Conservation (phyloP, 495 filamentous ascomycete species). For the Penicillium dipodomyicola region DNA sequence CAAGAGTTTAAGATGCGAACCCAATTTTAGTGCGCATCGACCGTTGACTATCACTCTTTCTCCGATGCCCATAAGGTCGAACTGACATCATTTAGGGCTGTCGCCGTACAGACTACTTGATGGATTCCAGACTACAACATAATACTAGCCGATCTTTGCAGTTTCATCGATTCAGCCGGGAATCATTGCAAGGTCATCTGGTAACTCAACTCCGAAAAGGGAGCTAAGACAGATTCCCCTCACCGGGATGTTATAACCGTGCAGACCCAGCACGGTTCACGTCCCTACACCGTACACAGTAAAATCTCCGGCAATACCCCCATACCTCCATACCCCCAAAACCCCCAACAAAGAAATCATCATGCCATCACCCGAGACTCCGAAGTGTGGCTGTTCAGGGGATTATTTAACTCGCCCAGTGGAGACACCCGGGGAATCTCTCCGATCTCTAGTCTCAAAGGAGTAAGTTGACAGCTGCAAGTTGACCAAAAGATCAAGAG, state of each 20-base stretch:
- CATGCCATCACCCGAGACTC: neutral
- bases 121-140: neutral
- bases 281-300: slow-evolving; percentile 16
- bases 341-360: slow-evolving; percentile 5
- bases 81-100: neutral
- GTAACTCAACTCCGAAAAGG: neutral
- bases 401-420: slow-evolving; percentile 27
- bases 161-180: neutral
- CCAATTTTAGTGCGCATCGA: slow-evolving; percentile 27
- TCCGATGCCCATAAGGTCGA: neutral
- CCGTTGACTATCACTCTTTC: slow-evolving; percentile 1
- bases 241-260: neutral
- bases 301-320: slow-evolving; percentile 23
- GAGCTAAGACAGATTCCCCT: neutral
- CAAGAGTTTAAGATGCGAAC: slow-evolving; percentile 37
- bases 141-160: neutral
- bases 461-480: slow-evolving; percentile 37
- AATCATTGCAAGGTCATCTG: neutral
- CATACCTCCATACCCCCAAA: neutral
- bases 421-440: slow-evolving; percentile 35
- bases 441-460: slow-evolving; percentile 36
- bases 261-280: slow-evolving; percentile 26
- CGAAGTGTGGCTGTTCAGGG: slow-evolving; percentile 19
- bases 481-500: slow-evolving; percentile 11
- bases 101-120: neutral